Base-by-base conservation (phyloP, 2,329 filamentous ascomycete genomes). In the Penicillium sumatraense region DNA sequence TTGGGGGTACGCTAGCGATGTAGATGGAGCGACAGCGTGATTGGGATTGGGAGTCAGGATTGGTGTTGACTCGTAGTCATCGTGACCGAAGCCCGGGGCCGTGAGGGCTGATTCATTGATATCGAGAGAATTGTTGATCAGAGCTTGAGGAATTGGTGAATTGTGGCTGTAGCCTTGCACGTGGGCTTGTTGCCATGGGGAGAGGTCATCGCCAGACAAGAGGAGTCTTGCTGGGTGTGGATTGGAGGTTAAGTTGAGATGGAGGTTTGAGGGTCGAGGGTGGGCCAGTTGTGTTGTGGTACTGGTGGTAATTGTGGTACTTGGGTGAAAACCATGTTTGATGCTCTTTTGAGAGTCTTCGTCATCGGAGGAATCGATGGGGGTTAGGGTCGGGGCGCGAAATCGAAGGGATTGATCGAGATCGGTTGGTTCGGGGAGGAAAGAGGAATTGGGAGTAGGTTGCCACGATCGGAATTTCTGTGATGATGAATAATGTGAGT, bases 311-410 rank as follows among this genome's bases (percentile, higher is more conserved):
- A n/a, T 44, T 16, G 24, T 5, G 21, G 40, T 42, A 23, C 5
- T 14, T 8, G 40, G 26, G 8, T 27, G n/a, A 7, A 44, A 27
- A 27, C 14, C 40, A 27, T 44, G 40, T 24, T 59, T 20, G 8
- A 21, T 51, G 26, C 63, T 63, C 6, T 21, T 20, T 7, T 38
- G 18, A 24, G n/a, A 13, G 13, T 65, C 66, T 23, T 75, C 72
- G 23, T 75, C 69, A 21, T 73, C 70, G 9, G 70, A 74, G 1
- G 73, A 72, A 31, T 76, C 72, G 16, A 63, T 65, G 0, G 73
- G 72, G 2, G 71, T 76, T n/a, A 74, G 55, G 13, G 64, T 65
- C 26, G 69, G 64, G 26, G 65, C 49, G 35, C 61, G 57, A 24
- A 63, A 60, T 10, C 57, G 57, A 7, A 51, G 35, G 44, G 58